Conservation (phyloP, 208 protist genomes). For the Wallacemonas sp. region DNA sequence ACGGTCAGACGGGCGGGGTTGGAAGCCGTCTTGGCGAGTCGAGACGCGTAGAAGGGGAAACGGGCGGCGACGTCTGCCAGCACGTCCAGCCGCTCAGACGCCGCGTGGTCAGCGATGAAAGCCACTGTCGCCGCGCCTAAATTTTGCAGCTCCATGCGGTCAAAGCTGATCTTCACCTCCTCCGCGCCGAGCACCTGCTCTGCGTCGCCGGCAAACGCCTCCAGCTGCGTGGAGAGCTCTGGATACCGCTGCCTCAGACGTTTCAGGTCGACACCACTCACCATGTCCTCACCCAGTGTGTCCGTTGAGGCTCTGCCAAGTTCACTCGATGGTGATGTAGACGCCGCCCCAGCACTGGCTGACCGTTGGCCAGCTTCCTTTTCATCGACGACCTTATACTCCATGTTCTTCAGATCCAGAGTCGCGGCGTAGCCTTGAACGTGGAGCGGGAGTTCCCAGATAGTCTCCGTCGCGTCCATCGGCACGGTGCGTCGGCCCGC, state of each 20-base stretch:
- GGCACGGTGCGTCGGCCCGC: background rate
- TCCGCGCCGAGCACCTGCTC: conserved; percentile 23
- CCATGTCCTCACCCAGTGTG: background rate
- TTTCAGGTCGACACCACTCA: conserved; percentile 46
- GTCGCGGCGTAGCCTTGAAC: conserved; percentile 95
- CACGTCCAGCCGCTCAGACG: conserved; percentile 53
- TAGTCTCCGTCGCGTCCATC: background rate
- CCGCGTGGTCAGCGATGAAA: conserved; percentile 34
- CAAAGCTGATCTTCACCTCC: conserved; percentile 59
- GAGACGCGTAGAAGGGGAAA: conserved; percentile 79
- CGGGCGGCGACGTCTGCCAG: conserved; percentile 80
- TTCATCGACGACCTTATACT: conserved; percentile 97
- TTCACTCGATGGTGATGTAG: too few species aligned
- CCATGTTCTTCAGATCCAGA: conserved; percentile 95
- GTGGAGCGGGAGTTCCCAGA: conserved; percentile 40
- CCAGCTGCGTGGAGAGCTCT: conserved; percentile 22
- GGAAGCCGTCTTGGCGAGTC: conserved; percentile 39
- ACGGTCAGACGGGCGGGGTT: conserved; percentile 9
- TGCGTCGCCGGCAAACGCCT: conserved; percentile 36
- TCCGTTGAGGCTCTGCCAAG: too few species aligned
- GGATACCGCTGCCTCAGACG: conserved; percentile 35
- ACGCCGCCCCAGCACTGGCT: background rate
- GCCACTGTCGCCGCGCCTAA: conserved; percentile 57
- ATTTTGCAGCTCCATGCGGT: conserved; percentile 65
- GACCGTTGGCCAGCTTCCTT: conserved; percentile 11